A percentile compares a stretch with the other conserved stretches of the same genome.
Conservation (phyloP, 106 monocot species). For the Gastrodia elata region DNA sequence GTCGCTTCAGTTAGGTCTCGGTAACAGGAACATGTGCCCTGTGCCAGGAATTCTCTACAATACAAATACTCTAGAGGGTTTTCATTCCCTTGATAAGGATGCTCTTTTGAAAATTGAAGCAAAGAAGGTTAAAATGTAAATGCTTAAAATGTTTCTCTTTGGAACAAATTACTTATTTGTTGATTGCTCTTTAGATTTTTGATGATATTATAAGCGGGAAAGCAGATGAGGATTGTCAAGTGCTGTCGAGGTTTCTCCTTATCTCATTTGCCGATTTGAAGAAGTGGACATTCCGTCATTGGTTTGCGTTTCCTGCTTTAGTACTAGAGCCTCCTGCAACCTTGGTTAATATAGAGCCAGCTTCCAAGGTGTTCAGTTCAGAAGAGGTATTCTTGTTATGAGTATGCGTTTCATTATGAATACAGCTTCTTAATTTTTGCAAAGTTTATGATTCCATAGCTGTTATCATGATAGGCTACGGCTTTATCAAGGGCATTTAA, state of each 20-base stretch:
- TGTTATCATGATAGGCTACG: constrained; percentile 30
- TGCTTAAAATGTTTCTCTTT: not conserved
- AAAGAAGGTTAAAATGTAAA: constrained; percentile 54
- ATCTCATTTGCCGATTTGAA: constrained; percentile 95
- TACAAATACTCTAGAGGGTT: constrained; percentile 76
- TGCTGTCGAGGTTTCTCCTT: constrained; percentile 77
- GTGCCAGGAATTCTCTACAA: constrained; percentile 80
- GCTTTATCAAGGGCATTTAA: constrained; percentile 56
- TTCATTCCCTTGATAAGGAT: constrained; percentile 48
- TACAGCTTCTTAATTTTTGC: not conserved
- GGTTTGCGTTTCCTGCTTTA: constrained; percentile 93
- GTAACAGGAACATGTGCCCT: constrained; percentile 76
- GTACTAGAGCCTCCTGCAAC: constrained; percentile 73
- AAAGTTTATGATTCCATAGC: constrained; percentile 1
- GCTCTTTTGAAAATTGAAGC: constrained; percentile 59
- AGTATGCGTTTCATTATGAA: not conserved
- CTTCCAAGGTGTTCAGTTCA: constrained; percentile 33
- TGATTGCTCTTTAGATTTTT: constrained; percentile 45
- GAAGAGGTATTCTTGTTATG: constrained; percentile 49
- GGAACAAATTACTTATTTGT: not conserved
- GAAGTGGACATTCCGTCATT: constrained; percentile 76
- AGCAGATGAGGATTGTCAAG: constrained; percentile 54
- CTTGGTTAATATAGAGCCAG: constrained; percentile 49
- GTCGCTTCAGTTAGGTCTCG: constrained; percentile 11
- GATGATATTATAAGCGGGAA: constrained; percentile 66